Conservation (phyloP, 768 basidiomycete genomes). For the Boletus rubescentipes region DNA sequence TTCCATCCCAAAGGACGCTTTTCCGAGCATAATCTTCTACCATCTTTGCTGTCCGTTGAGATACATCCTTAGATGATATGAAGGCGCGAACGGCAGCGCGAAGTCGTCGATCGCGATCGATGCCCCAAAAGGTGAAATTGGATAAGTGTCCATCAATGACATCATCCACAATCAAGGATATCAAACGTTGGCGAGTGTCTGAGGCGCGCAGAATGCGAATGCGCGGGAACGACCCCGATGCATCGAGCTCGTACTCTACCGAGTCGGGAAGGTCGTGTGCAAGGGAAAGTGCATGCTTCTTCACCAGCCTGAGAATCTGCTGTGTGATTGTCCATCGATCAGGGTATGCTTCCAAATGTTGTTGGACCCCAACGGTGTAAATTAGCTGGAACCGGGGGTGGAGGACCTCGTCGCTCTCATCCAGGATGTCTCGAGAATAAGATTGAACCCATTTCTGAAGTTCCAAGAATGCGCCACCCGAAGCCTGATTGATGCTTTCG, state of each 20-base stretch:
- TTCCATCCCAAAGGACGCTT: too few species aligned
- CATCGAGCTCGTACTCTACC: conserved; percentile 21
- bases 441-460: conserved; percentile 29
- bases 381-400: conserved; percentile 39
- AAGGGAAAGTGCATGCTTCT: conserved; percentile 14
- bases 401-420: conserved; percentile 34
- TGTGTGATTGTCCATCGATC: conserved; percentile 37
- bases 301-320: conserved; percentile 30
- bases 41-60: not conserved
- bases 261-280: not conserved
- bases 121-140: conserved; percentile 13
- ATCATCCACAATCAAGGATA: conserved; percentile 12
- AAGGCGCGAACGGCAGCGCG: conserved; percentile 12
- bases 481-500: too few species aligned
- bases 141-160: conserved; percentile 17
- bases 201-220: conserved; percentile 23
- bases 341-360: conserved; percentile 29
- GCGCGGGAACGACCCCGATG: conserved; percentile 22
- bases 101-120: not conserved
- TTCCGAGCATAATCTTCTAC: not conserved
- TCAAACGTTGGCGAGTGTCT: conserved; percentile 10
- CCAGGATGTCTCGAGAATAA: conserved; percentile 28
- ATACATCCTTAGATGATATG: conserved; percentile 15
- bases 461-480: too few species aligned
- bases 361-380: conserved; percentile 35